Evolutionary conservation across 208 protist species (phyloP).

Genomic region (Acanthamoeba castellanii): DNA sequence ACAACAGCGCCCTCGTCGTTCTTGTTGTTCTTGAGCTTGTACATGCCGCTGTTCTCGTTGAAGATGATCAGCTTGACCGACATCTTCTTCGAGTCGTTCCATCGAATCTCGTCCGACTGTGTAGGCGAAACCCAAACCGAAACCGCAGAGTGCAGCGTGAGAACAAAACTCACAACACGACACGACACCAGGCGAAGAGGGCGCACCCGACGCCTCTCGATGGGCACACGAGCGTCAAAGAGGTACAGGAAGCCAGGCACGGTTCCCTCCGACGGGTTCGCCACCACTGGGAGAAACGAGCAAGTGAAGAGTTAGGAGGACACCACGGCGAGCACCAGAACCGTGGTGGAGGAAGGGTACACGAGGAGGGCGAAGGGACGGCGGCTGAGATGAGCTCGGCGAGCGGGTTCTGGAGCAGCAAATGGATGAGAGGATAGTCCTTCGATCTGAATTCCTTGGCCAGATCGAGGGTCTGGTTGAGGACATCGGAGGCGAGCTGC

Average conservation of each 20-base stretch:
- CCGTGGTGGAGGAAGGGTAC: not conserved
- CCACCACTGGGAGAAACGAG: not conserved
- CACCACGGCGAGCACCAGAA: not conserved
- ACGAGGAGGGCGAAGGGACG: not conserved
- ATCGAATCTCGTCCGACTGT: slow-evolving; percentile 60
- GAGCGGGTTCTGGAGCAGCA: slow-evolving; percentile 73
- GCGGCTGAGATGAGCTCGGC: slow-evolving; percentile 68
- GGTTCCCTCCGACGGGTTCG: not conserved
- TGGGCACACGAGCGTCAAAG: slow-evolving; percentile 63
- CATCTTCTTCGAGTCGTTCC: slow-evolving; percentile 77
- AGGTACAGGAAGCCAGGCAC: slow-evolving; percentile 66
- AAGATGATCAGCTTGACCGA: slow-evolving; percentile 73
- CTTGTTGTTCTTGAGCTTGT: slow-evolving; percentile 77
- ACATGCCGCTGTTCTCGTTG: slow-evolving; percentile 67
- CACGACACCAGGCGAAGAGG: not conserved
- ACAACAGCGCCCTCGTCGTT: slow-evolving; percentile 75
- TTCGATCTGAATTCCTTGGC: slow-evolving; percentile 74
- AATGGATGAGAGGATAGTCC: slow-evolving; percentile 72
- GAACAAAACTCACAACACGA: not conserved
- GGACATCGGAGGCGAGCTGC: slow-evolving; percentile 48
- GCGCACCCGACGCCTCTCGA: slow-evolving; percentile 41
- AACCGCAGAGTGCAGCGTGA: not conserved
- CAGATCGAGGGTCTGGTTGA: slow-evolving; percentile 71
- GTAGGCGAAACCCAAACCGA: not conserved
- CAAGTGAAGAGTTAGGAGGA: not conserved